Evolutionary conservation across 495 filamentous ascomycete genomes (phyloP), one percentile per base, ranked within the genome.

Genomic region (Chaetomium cochliodes): DNA sequence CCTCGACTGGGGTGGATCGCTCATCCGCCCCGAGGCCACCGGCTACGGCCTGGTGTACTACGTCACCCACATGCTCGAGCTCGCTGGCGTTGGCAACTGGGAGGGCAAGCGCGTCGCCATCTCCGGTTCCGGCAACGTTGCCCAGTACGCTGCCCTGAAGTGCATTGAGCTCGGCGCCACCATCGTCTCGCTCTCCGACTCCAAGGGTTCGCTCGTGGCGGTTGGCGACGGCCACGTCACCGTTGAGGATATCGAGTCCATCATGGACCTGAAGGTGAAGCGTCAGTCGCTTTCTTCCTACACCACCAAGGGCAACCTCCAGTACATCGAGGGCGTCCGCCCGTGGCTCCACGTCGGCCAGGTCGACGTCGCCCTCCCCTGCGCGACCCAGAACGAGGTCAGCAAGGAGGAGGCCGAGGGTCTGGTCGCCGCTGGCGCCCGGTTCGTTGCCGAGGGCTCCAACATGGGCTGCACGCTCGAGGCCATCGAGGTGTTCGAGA

Each of bases 381-480:
- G 82, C 67, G 94, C 94, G 33, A 98, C 94, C 65, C 94, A 98
- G 84, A 98, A 98, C 82, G 94, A 98, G 78, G 92, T 98, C 68
- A 89, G 82, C 73, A 86, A 87, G 70, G 90, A 93, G 73, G 94
- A 98, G 80, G 94, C 92, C 57, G 80, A 90, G 79, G 86, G 84
- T 22, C 84, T 98, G 41, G 86, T 97, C 61, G 84, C 83, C 60
- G 82, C 80, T 64, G 94, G 94, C 67, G 82, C 81, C 69, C 86
- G 87, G 75, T 97, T 93, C 84, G 87, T 98, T 71, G 94, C 94
- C 63, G 94, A 98, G 80, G 94, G 94, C 28, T 93, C 89, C 79
- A 98, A 98, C 84, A 98, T 98, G 93, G 94, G 94, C 60, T 97
- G 92, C 82, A 96, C 93, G 54, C 92, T 93, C 80, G 92, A 89